Base-by-base conservation (phyloP, 2,329 filamentous ascomycete species). In the Verticillium alfalfae region DNA sequence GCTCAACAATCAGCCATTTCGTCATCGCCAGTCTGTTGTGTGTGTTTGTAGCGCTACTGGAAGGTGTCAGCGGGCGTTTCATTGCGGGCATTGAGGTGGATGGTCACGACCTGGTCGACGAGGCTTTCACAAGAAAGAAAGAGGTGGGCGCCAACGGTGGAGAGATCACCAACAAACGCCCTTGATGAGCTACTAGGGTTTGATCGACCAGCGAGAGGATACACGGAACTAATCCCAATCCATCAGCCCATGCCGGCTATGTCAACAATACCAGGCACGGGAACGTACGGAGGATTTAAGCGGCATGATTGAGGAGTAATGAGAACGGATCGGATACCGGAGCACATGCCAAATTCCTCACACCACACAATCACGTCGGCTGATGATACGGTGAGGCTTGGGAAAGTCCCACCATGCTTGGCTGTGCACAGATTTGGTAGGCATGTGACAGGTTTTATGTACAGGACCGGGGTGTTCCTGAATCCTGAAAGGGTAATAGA, bases 1-100 rank as follows among this genome's bases (percentile, higher is more conserved):
- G 95, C 37, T 96, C 92, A 34, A 97, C 92, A 3, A 99, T 99
- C 67, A 96, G 87, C 70, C 93, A 98, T 73, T 99, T 98, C 75
- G 87, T 88, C 64, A 98, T 99, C 77, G 94, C 93, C 18, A 97
- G 92, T 74, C 74, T 92, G 68, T 72, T 98, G 55, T 95, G 93
- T 67, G 88, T 96, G 9, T 99, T 99, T 77, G 93, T 99, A 54
- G 92, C 93, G 0, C 87, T 84, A 15, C 78, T 99, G 56, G 95
- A 99, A 77, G 88, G 90, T 16, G 85, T 96, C 3, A 97, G 93
- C 71, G 91, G 91, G 69, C 75, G 90, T 57, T 91, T 97, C 66
- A 90, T 96, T 58, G 81, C 86, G 10, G 94, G 93, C 0, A 87
- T 97, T 16, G 87, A 92, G 68, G 88, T 93, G 59, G 81, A 58